phyloP scores from a whole-genome alignment of 495 filamentous ascomycete genomes.

The Hapsidospora chrysogenum region DNA sequence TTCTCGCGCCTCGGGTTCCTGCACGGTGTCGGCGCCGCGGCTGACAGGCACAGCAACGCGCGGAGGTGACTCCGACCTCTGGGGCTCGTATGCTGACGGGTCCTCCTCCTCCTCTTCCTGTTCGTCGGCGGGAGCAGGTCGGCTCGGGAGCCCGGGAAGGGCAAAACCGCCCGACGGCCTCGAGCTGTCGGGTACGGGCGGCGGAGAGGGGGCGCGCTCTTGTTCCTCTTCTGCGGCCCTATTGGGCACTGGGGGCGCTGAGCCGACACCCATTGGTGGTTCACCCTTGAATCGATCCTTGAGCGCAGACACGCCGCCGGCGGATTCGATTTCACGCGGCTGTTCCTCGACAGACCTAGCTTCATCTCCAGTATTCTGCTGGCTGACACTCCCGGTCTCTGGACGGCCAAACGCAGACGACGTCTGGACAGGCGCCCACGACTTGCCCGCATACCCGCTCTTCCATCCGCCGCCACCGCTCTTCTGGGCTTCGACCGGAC shows the following conservation, averaged over 20 bases:
- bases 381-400: constrained; percentile 32
- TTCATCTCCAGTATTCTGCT: constrained; percentile 43
- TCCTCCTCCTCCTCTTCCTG: constrained; percentile 33
- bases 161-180: constrained; percentile 52
- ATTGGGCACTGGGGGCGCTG: constrained; percentile 21
- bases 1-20: constrained; percentile 31
- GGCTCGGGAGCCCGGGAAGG: constrained; percentile 54
- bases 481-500: constrained; percentile 40
- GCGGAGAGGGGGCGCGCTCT: constrained; percentile 32
- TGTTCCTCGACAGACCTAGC: constrained; percentile 20
- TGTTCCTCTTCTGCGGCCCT: constrained; percentile 16
- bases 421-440: constrained; percentile 70
- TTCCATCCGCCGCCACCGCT: constrained; percentile 65
- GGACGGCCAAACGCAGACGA: constrained; percentile 45
- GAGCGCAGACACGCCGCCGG: constrained; percentile 48
- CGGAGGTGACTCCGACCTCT: constrained; percentile 49
- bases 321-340: constrained; percentile 10
- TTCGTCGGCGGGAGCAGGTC: constrained; percentile 35
- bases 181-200: constrained; percentile 43
- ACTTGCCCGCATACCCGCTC: constrained; percentile 76
- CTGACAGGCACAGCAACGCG: constrained; percentile 77
- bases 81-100: constrained; percentile 24
- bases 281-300: constrained; percentile 62
- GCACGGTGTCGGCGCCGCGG: constrained; percentile 35
- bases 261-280: constrained; percentile 44